Base-by-base conservation (phyloP, 768 basidiomycete species). In the Gymnopilus junonius region DNA sequence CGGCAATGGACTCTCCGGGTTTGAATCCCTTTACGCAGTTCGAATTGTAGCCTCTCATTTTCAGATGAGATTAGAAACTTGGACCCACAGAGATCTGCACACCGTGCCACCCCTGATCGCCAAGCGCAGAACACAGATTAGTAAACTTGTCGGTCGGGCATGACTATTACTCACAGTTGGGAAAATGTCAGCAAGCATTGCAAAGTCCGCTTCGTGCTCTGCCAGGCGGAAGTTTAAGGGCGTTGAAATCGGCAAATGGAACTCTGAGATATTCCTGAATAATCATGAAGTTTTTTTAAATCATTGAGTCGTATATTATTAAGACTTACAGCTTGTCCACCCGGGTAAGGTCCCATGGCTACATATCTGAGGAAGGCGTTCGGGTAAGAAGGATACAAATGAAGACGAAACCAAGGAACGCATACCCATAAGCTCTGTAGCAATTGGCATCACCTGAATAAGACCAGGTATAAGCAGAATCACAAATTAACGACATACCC, bases 221-320 rank as follows among this genome's bases (percentile, higher is more conserved):
- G 68, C 85, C 85, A 8, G 81, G 74, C 5, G 85, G 85, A 0
- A 87, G 77, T 39, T 78, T 78, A 20, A 87, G 71, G 2, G 82
- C 83, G 62, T 85, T 85, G 74, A 83, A 86, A 65, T 87, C 85
- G 7, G 84, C 85, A 68, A 82, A 87, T 0, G 84, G 85, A 7
- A 86, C 84, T 12, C 82, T 78, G 43, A 87, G 77, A 66, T 81
- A 85, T 81, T 87, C 83, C 82, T 83, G 60, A 31, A 32, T 37
- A 21, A 50, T 4, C 34, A 11, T 40, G 50, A 32, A 31, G 51
- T 55, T 23, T 45, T 34, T 21, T 35, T 17, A n/a, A 23, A 14
- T 10, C 15, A 35, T 32, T 31, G 27, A 31, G 50, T 43, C 8
- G 27, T 37, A 55, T 35, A 2, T 45, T 50, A 64, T 21, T 17